Conservation (phyloP, 257 asterid species). For the Agastache rugosa region DNA sequence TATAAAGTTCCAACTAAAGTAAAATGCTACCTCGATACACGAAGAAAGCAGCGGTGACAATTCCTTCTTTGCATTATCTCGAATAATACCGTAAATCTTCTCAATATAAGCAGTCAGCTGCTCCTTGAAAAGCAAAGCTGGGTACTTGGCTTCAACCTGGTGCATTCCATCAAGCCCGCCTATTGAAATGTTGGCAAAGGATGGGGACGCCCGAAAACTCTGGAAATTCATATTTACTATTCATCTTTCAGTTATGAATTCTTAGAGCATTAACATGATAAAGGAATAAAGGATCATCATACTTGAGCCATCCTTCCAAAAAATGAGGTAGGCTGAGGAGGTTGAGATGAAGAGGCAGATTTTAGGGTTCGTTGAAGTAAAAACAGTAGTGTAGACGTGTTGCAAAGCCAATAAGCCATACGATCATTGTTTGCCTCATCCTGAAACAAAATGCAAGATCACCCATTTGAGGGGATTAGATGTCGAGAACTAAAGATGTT, state of each 20-base stretch:
- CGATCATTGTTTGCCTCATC: slow-evolving; percentile 59
- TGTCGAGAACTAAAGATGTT: slow-evolving; percentile 12
- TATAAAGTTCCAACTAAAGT: background rate
- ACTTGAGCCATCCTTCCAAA: slow-evolving; percentile 86
- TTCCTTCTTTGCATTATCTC: slow-evolving; percentile 78
- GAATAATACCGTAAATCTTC: slow-evolving; percentile 81
- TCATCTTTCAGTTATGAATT: slow-evolving; percentile 22
- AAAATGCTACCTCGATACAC: slow-evolving; percentile 63
- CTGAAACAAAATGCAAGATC: slow-evolving; percentile 50
- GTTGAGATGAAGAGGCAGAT: slow-evolving; percentile 49
- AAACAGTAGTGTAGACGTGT: slow-evolving; percentile 72
- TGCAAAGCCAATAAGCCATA: slow-evolving; percentile 90
- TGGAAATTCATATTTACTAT: slow-evolving; percentile 40
- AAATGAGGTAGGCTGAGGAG: slow-evolving; percentile 75
- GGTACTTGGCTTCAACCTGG: slow-evolving; percentile 85
- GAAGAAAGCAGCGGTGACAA: slow-evolving; percentile 57
- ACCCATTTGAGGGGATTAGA: slow-evolving; percentile 13
- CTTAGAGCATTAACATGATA: slow-evolving; percentile 4
- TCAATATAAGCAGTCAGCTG: slow-evolving; percentile 90
- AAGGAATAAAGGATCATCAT: slow-evolving; percentile 30
- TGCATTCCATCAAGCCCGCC: slow-evolving; percentile 72
- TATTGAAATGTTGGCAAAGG: slow-evolving; percentile 61
- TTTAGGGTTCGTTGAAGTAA: slow-evolving; percentile 75
- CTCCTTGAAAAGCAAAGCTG: slow-evolving; percentile 87
- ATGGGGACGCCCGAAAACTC: slow-evolving; percentile 74